Evolutionary conservation across 495 filamentous ascomycete species (phyloP).

Genomic region (Monascus purpureus): DNA sequence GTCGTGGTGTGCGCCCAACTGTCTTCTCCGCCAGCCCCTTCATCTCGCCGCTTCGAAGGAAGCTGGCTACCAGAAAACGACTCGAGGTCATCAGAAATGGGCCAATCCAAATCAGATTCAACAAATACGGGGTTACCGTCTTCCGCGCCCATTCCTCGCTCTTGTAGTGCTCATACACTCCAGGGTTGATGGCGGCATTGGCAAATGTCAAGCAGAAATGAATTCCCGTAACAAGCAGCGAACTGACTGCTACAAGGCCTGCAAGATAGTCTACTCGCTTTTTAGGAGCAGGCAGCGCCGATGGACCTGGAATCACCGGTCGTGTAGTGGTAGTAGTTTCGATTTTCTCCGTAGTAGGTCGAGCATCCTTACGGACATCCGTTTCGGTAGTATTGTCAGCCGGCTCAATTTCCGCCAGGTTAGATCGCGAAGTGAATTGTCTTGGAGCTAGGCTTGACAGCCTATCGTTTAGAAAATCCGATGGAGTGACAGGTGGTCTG

Average conservation of each 20-base stretch:
- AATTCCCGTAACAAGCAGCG: constrained; percentile 21
- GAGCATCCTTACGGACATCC: too few species aligned
- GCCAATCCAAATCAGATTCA: constrained; percentile 25
- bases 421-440: too few species aligned
- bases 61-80: constrained; percentile 21
- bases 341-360: too few species aligned
- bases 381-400: too few species aligned
- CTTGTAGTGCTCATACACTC: constrained; percentile 14
- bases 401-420: too few species aligned
- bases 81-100: constrained; percentile 29
- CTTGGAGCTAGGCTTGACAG: too few species aligned
- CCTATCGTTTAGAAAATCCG: too few species aligned
- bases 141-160: constrained; percentile 19
- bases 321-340: too few species aligned
- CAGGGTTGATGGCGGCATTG: constrained; percentile 15
- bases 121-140: constrained; percentile 20
- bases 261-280: constrained; percentile 28
- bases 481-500: too few species aligned
- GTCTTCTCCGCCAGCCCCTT: constrained; percentile 20
- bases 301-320: constrained; percentile 7
- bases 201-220: constrained; percentile 24
- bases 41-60: constrained; percentile 21
- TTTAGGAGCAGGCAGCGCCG: constrained; percentile 3
- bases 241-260: constrained; percentile 20
- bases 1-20: constrained; percentile 18